phyloP scores from a whole-genome alignment of 257 asterid genomes.

The Ilex asprella region DNA sequence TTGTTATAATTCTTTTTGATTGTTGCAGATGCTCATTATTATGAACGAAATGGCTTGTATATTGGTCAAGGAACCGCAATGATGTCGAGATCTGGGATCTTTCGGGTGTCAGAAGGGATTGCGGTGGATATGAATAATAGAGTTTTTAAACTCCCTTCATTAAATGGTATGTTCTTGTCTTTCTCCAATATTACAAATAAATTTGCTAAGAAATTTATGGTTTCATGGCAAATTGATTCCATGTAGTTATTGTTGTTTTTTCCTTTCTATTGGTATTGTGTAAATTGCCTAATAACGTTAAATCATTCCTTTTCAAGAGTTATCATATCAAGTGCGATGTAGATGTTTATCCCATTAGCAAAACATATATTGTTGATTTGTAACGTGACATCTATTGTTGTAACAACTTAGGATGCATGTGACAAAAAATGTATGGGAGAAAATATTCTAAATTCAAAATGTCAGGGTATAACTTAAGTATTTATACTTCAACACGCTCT shows the following conservation, averaged over 20 bases:
- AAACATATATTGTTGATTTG: too few relatives aligned
- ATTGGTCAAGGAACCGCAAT: constrained; percentile 86
- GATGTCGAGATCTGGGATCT: constrained; percentile 91
- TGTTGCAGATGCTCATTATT: constrained; percentile 63
- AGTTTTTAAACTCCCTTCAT: constrained; percentile 80
- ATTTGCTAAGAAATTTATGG: neutral
- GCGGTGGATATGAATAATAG: constrained; percentile 73
- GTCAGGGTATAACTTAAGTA: too few relatives aligned
- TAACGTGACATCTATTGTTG: too few relatives aligned
- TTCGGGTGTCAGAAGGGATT: constrained; percentile 70
- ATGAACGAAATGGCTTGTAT: constrained; percentile 71
- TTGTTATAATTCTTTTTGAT: neutral
- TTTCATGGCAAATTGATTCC: constrained; percentile 1
- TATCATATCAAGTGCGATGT: neutral
- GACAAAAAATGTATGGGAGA: too few relatives aligned
- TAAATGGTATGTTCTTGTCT: constrained; percentile 41
- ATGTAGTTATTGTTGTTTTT: neutral
- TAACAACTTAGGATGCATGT: too few relatives aligned
- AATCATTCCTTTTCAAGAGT: constrained; percentile 1
- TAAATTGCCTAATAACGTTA: neutral
- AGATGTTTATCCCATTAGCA: too few relatives aligned
- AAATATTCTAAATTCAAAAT: too few relatives aligned
- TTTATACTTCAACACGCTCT: too few relatives aligned
- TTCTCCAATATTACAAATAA: constrained; percentile 6
- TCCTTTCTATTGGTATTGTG: too few relatives aligned